Percentiles rank a stretch among this genome's conserved stretches.
These are phyloP conservation scores for Fusarium sororula DNA, from an alignment of 2,329 filamentous ascomycete species.

Conservation along the genomic window DNA sequence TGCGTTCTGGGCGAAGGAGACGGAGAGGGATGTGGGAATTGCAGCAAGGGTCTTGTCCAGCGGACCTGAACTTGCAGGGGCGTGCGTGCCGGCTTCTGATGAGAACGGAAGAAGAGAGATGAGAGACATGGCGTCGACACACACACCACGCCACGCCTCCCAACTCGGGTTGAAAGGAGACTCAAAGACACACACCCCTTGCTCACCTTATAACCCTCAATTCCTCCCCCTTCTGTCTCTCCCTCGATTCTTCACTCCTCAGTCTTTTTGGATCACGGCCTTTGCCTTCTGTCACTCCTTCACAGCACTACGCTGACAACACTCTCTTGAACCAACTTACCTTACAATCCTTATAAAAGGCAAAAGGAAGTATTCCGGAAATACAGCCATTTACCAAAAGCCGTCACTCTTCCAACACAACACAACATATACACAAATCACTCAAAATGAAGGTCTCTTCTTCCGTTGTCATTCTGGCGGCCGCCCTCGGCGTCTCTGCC, in stretches of 20 bases:
- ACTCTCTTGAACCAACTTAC: conserved; percentile 39
- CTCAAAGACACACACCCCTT: conserved; percentile 38
- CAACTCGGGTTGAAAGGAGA: conserved; percentile 8
- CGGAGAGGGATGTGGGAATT: conserved; percentile 16
- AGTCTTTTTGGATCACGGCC: conserved; percentile 34
- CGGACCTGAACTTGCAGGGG: conserved; percentile 7
- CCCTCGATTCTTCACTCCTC: conserved; percentile 19
- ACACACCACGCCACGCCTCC: conserved; percentile 24
- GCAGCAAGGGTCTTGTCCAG: conserved; percentile 15
- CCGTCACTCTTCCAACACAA: conserved; percentile 1
- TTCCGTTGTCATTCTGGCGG: conserved; percentile 49
- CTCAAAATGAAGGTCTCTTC: conserved; percentile 54
- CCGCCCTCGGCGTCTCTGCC: conserved; percentile 54
- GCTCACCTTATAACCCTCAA: conserved; percentile 42
- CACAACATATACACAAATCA: conserved; percentile 5
- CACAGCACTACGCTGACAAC: conserved; percentile 37
- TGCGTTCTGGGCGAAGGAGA: conserved; percentile 7
- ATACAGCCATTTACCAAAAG: conserved; percentile 28
- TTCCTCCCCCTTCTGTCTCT: conserved; percentile 34
- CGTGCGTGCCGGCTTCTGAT: conserved; percentile 11
- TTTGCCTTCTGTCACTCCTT: conserved; percentile 43
- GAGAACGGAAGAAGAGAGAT: conserved; percentile 11
- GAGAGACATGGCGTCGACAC: conserved; percentile 34
- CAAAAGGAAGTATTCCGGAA: conserved; percentile 39
- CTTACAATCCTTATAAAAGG: conserved; percentile 38